Percentiles rank a stretch among this genome's conserved stretches.
phyloP scores from a whole-genome alignment of 2,329 filamentous ascomycete species.

The Trichoderma sp. region DNA sequence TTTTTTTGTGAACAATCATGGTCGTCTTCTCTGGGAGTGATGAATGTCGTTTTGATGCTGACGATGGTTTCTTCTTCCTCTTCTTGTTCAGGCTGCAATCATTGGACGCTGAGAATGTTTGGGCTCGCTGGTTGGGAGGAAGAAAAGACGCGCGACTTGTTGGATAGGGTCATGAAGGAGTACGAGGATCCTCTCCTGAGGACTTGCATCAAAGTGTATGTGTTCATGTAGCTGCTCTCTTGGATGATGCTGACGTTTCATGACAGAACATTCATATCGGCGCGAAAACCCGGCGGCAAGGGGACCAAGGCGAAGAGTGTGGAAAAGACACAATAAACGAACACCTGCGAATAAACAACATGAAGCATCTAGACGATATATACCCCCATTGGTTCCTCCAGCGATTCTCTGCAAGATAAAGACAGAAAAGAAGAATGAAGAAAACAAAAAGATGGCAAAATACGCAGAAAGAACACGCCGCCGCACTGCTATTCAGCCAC shows the following conservation, averaged over 20 bases:
- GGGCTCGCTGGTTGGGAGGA: constrained; percentile 33
- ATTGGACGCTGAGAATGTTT: constrained; percentile 33
- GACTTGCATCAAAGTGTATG: constrained; percentile 34
- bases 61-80: neutral
- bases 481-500: neutral
- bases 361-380: neutral
- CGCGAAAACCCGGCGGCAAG: constrained; percentile 27
- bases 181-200: constrained; percentile 29
- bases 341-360: neutral
- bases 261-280: constrained; percentile 33
- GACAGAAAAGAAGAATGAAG: neutral
- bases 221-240: neutral
- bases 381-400: neutral
- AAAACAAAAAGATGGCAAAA: neutral
- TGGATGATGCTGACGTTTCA: constrained; percentile 10
- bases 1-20: neutral
- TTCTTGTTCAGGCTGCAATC: neutral
- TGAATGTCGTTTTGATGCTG: neutral
- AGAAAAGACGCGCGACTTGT: constrained; percentile 29
- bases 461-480: neutral
- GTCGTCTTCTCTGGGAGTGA: too few species aligned
- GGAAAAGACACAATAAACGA: neutral
- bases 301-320: neutral
- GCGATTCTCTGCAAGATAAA: neutral
- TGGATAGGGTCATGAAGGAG: constrained; percentile 33